phyloP scores from a whole-genome alignment of 805 yeast genomes.

The Wickerhamomyces bovis region DNA sequence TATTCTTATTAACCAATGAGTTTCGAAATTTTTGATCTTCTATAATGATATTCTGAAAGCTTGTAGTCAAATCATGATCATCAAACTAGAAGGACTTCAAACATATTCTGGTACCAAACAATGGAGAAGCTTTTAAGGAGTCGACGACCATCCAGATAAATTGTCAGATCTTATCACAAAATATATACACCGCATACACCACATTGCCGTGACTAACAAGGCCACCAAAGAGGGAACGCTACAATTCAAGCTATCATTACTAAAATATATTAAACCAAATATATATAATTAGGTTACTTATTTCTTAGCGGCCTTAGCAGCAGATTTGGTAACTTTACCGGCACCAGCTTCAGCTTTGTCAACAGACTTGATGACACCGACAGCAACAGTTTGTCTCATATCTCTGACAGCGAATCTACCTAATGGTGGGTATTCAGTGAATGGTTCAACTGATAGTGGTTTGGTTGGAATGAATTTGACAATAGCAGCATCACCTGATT shows the following conservation, averaged over 20 bases:
- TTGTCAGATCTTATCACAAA: too few relatives aligned
- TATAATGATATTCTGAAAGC: too few relatives aligned
- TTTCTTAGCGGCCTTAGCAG: slow-evolving; percentile 34
- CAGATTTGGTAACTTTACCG: slow-evolving; percentile 97
- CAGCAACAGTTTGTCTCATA: slow-evolving; percentile 99
- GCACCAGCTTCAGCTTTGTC: slow-evolving; percentile 77
- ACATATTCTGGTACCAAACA: too few relatives aligned
- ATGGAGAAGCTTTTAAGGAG: too few relatives aligned
- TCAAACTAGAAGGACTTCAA: too few relatives aligned
- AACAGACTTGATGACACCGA: slow-evolving; percentile 97
- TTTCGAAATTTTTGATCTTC: too few relatives aligned
- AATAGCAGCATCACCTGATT: slow-evolving; percentile 95
- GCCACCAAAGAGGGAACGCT: not conserved
- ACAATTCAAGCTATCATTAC: not conserved
- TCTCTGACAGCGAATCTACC: slow-evolving; percentile 99
- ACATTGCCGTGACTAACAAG: too few relatives aligned
- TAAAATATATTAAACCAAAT: not conserved
- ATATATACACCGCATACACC: too few relatives aligned
- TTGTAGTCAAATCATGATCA: too few relatives aligned
- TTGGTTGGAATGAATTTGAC: slow-evolving; percentile 85
- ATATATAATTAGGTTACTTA: slow-evolving; percentile 7
- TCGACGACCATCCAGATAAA: too few relatives aligned
- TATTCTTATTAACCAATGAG: slow-evolving; percentile 8
- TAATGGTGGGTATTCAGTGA: slow-evolving; percentile 94
- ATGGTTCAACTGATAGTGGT: slow-evolving; percentile 96